These are phyloP conservation scores for Kondoa malvinella DNA, from an alignment of 768 basidiomycete species.

Conservation along the genomic window DNA sequence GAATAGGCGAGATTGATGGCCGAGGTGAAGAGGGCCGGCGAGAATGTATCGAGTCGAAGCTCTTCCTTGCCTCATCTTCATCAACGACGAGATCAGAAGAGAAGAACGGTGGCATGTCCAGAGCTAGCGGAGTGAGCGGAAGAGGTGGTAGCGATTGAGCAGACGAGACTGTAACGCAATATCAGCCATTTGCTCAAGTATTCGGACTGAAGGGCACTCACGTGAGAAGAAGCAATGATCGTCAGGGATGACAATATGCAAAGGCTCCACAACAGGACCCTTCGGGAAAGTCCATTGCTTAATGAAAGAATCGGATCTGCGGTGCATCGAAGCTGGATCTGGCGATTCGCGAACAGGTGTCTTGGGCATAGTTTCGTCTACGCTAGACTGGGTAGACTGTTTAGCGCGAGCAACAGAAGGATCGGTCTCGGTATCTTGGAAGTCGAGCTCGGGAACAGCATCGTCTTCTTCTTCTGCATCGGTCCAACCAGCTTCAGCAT, in stretches of 20 bases:
- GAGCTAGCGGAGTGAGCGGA: constrained; percentile 4
- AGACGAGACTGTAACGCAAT: constrained; percentile 1
- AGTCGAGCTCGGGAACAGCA: constrained; percentile 14
- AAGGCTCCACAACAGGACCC: not conserved
- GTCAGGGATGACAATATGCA: constrained; percentile 12
- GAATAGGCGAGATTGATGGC: constrained; percentile 2
- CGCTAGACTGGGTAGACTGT: constrained; percentile 14
- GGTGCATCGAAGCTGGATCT: constrained; percentile 5
- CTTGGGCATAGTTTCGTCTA: constrained; percentile 12
- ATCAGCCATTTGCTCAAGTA: constrained; percentile 5
- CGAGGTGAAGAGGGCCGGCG: constrained; percentile 9
- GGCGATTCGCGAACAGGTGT: constrained; percentile 13
- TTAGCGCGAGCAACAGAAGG: constrained; percentile 6
- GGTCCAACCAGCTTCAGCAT: constrained; percentile 3
- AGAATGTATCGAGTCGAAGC: not conserved
- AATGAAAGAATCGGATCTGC: constrained; percentile 16
- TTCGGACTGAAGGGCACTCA: constrained; percentile 4
- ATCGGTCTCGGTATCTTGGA: not conserved
- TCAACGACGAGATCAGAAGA: constrained; percentile 6
- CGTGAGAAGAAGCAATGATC: constrained; percentile 9
- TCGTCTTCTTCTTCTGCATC: constrained; percentile 15
- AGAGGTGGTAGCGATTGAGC: constrained; percentile 15
- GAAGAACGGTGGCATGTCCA: constrained; percentile 16
- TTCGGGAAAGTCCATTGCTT: constrained; percentile 18
- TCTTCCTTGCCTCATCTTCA: not conserved